Percentiles rank a stretch among this genome's conserved stretches.
Conservation (phyloP, 768 basidiomycete genomes). For the Russula ochroleuca region DNA sequence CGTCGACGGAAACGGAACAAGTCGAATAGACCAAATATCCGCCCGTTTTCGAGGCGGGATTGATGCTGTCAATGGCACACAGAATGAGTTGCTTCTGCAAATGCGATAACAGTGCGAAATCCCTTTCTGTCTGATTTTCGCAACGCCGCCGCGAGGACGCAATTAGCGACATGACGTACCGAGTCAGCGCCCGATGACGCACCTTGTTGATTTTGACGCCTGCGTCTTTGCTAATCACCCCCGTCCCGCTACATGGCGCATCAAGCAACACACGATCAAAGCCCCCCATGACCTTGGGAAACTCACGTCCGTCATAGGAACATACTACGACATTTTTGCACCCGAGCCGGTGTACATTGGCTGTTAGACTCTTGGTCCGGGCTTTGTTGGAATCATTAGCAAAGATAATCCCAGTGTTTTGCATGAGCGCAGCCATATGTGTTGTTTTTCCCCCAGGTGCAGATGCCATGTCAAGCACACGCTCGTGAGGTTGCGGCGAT, state of each 20-base stretch:
- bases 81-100: constrained; percentile 97
- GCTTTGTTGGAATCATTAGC: constrained; percentile 96
- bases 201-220: constrained; percentile 99
- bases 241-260: constrained; percentile 96
- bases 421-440: constrained; percentile 92
- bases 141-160: not conserved
- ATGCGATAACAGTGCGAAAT: constrained; percentile 94
- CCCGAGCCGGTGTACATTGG: constrained; percentile 93
- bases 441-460: constrained; percentile 98
- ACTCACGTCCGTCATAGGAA: constrained; percentile 95
- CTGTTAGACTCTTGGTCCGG: constrained; percentile 92
- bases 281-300: constrained; percentile 98
- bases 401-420: constrained; percentile 97
- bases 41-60: constrained; percentile 83
- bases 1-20: constrained; percentile 96
- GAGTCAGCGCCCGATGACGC: constrained; percentile 28
- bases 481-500: constrained; percentile 85
- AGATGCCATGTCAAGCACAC: constrained; percentile 96
- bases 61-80: constrained; percentile 95
- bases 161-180: not conserved
- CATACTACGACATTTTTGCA: constrained; percentile 98
- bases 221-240: constrained; percentile 95
- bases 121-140: constrained; percentile 71
- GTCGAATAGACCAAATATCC: constrained; percentile 97
- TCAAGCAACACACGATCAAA: constrained; percentile 97